A percentile compares a stretch with the other conserved stretches of the same genome.
phyloP scores from a whole-genome alignment of 179 eudicot genomes.

The Kewa caespitosa region DNA sequence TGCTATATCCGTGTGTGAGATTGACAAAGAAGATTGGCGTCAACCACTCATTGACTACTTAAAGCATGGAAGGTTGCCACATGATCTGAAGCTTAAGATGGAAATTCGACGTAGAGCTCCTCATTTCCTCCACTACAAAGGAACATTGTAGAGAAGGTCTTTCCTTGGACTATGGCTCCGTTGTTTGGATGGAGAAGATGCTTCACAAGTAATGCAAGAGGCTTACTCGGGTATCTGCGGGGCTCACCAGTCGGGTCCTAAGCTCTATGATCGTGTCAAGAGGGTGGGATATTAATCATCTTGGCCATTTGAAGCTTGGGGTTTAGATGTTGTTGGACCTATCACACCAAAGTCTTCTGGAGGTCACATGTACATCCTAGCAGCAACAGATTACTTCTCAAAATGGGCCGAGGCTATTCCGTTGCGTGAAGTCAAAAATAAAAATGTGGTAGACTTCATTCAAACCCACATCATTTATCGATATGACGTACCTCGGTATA shows the following conservation, averaged over 20 bases:
- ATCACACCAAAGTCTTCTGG: background rate
- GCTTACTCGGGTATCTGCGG: slow-evolving; percentile 4
- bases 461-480: slow-evolving; percentile 6
- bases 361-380: background rate
- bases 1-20: background rate
- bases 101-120: background rate
- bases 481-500: background rate
- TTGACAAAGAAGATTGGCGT: background rate
- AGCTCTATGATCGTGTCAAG: slow-evolving; percentile 1
- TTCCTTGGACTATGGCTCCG: slow-evolving; percentile 11
- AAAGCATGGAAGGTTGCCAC: background rate
- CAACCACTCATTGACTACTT: background rate
- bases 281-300: slow-evolving; percentile 21
- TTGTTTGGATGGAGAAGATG: slow-evolving; percentile 1
- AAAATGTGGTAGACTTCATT: slow-evolving; percentile 3
- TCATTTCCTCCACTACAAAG: background rate
- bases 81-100: background rate
- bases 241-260: slow-evolving; percentile 8
- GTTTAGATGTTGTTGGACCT: slow-evolving; percentile 16
- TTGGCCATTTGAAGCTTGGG: slow-evolving; percentile 23
- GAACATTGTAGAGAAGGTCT: background rate
- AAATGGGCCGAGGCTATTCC: background rate
- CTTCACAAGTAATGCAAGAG: background rate
- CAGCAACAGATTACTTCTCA: background rate
- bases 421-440: background rate